Conservation (phyloP, 495 filamentous ascomycete species). For the Glutinoglossum americanum region DNA sequence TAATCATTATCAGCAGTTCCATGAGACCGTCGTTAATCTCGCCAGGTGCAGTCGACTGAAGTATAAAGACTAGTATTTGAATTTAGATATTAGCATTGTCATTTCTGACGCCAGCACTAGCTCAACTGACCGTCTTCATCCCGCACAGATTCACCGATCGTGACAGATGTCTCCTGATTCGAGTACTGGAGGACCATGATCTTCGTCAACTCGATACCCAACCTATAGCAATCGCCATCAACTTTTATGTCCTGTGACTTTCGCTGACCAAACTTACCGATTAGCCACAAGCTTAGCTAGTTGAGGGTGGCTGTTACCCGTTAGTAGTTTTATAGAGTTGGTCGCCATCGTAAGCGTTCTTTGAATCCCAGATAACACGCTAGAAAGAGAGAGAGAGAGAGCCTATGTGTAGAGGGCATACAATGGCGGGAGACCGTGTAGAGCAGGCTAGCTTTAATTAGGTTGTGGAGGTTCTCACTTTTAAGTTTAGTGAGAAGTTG, state of each 20-base stretch:
- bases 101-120: background rate
- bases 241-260: background rate
- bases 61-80: conserved; percentile 51
- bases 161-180: conserved; percentile 93
- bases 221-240: conserved; percentile 23
- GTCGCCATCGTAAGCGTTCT: conserved; percentile 31
- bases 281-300: conserved; percentile 79
- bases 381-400: too few species aligned
- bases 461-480: too few species aligned
- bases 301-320: conserved; percentile 85
- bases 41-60: conserved; percentile 86
- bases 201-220: conserved; percentile 84
- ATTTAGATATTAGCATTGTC: conserved; percentile 1
- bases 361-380: too few species aligned
- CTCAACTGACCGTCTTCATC: conserved; percentile 63
- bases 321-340: conserved; percentile 92
- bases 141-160: conserved; percentile 87
- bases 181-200: conserved; percentile 90
- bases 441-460: too few species aligned
- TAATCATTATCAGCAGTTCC: conserved; percentile 98
- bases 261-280: conserved; percentile 33
- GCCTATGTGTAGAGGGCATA: too few species aligned
- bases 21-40: conserved; percentile 98
- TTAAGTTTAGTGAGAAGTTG: too few species aligned
- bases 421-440: too few species aligned